These are phyloP conservation scores for Phyllosticta citrichinensis DNA, from an alignment of 2,329 filamentous ascomycete genomes.

Conservation along the genomic window DNA sequence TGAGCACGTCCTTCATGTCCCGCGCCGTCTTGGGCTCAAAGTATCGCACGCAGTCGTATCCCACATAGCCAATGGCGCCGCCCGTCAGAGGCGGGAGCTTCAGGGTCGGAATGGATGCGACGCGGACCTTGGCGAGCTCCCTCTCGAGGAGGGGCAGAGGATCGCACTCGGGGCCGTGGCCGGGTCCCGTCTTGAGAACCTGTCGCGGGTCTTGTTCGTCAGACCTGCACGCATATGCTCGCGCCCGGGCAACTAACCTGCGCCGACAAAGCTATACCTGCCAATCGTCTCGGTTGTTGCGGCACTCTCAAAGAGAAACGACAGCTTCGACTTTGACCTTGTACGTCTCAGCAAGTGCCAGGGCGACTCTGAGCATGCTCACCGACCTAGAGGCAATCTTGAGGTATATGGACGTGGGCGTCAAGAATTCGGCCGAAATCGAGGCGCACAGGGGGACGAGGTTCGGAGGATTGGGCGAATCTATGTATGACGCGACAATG, in stretches of 20 bases:
- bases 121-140: conserved; percentile 68
- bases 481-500: conserved; percentile 42
- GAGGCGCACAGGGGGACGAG: conserved; percentile 74
- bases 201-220: conserved; percentile 50
- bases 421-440: conserved; percentile 85
- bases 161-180: conserved; percentile 74
- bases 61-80: conserved; percentile 91
- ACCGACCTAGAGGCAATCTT: conserved; percentile 70
- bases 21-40: conserved; percentile 96
- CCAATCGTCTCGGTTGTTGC: conserved; percentile 86
- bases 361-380: conserved; percentile 1
- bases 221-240: not conserved
- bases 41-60: conserved; percentile 94
- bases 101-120: conserved; percentile 74
- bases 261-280: conserved; percentile 90
- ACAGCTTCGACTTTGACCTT: conserved; percentile 59
- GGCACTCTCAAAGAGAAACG: conserved; percentile 92
- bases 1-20: conserved; percentile 75
- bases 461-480: conserved; percentile 54
- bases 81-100: conserved; percentile 78
- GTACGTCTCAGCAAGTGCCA: conserved; percentile 9
- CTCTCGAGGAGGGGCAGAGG: conserved; percentile 73
- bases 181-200: conserved; percentile 76
- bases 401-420: conserved; percentile 88
- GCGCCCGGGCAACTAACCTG: conserved; percentile 42